Percentiles rank a stretch among this genome's conserved stretches.
Evolutionary conservation across 192 early-diverging fungal genomes (phyloP).

Genomic region (Phycomyces blakesleeanus): DNA sequence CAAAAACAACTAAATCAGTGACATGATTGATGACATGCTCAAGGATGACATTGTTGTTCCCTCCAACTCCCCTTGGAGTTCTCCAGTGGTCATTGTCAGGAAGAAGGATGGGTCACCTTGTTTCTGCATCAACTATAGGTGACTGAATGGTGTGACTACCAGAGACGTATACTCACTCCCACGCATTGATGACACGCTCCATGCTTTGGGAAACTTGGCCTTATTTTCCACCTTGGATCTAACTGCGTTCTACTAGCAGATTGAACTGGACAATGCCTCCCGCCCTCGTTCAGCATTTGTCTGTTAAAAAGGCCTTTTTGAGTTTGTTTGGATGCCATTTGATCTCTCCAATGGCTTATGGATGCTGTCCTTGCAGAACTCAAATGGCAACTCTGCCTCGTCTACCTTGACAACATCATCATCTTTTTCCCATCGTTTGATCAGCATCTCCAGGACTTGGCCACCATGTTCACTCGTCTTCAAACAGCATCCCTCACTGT

Average conservation of each 20-base stretch:
- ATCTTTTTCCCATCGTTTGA: slow-evolving; percentile 26
- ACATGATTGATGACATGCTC: slow-evolving; percentile 29
- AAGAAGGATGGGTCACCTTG: neutral
- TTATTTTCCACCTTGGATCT: slow-evolving; percentile 22
- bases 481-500: too few species aligned
- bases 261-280: neutral
- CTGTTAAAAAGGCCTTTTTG: slow-evolving; percentile 38
- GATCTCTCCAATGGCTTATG: slow-evolving; percentile 49
- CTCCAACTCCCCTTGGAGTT: neutral
- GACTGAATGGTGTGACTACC: slow-evolving; percentile 35
- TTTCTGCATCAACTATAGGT: slow-evolving; percentile 35
- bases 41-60: neutral
- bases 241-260: neutral
- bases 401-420: slow-evolving; percentile 40
- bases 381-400: slow-evolving; percentile 16
- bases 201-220: slow-evolving; percentile 5
- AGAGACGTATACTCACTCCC: slow-evolving; percentile 42
- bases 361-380: slow-evolving; percentile 40
- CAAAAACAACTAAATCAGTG: slow-evolving; percentile 9
- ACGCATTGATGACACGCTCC: slow-evolving; percentile 31
- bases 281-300: slow-evolving; percentile 29
- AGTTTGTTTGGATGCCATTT: slow-evolving; percentile 57
- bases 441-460: too few species aligned
- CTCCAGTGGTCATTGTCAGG: neutral
- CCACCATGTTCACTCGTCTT: neutral